Conservation (phyloP, 2,329 filamentous ascomycete genomes). For the Fusarium floridanum region DNA sequence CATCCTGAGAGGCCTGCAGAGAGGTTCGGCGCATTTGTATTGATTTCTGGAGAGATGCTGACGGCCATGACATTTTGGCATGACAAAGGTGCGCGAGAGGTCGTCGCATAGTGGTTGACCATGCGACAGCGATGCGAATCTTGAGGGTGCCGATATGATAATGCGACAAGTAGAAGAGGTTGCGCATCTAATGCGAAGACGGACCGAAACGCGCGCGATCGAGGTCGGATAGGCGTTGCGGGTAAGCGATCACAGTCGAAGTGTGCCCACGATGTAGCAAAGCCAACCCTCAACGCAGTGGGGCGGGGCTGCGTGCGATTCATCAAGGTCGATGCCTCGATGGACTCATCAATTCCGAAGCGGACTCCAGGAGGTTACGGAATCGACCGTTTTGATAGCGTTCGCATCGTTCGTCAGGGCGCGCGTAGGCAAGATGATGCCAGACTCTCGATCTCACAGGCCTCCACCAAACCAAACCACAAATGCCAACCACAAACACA, state of each 20-base stretch:
- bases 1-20: background rate
- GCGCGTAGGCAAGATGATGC: constrained; percentile 31
- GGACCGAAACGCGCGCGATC: constrained; percentile 1
- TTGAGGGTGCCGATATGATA: background rate
- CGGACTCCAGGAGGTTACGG: background rate
- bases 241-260: constrained; percentile 11
- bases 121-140: background rate
- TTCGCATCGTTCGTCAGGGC: constrained; percentile 14
- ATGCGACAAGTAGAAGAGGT: background rate
- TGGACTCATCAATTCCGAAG: constrained; percentile 4
- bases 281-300: background rate
- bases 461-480: constrained; percentile 30
- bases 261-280: background rate
- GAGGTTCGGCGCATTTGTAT: background rate
- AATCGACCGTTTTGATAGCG: background rate
- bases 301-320: background rate
- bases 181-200: background rate
- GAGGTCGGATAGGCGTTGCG: constrained; percentile 15
- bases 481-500: constrained; percentile 25
- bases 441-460: constrained; percentile 27
- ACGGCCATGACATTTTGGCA: background rate
- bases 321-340: background rate
- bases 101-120: background rate
- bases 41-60: background rate
- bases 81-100: background rate